Evolutionary conservation across 306 rosid genomes (phyloP), one percentile per base, ranked within the genome.

Genomic region (Rosa persica): DNA sequence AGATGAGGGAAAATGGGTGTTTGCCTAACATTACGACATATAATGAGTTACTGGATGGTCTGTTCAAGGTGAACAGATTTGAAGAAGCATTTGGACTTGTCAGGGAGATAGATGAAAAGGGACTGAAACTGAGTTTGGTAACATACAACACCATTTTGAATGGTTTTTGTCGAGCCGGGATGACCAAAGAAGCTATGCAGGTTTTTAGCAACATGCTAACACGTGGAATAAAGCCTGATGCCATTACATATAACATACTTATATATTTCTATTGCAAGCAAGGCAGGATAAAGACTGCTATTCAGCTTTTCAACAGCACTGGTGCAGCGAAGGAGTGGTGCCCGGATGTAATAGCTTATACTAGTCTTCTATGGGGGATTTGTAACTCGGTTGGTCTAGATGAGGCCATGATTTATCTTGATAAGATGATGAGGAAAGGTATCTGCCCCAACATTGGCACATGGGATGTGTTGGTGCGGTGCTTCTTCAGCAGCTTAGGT

Each of bases 91-190:
- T 84, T 64, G 83, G 70, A 75, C 89, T 91, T 78, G 39, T 83
- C 52, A 87, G 80, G 79, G 93, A 91, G 84, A 76, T 95, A 43
- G 88, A 93, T 76, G 88, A 85, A 27, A 85, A 80, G 77, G 75
- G 79, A 67, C 25, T 89, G 64, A 83, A 78, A 75, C 80, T 85
- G 16, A 87, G 86, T 86, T 84, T 79, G 73, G 89, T 90, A 75
- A 87, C 98, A 72, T 93, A 80, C 83, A 95, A 93, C 83, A 95
- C 90, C 49, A 70, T 91, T 70, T 88, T 93, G 82, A n/a, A 76
- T 85, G 97, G 98, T 17, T 88, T 93, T 82, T 89, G 85, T 78
- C 75, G 71, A 16, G 80, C 81, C 74, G 92, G 90, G 67, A 89
- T 86, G 88, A 87, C 84, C 43, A 83, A 85, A 54, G 81, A 76